Evolutionary conservation across 352 stramenopile species (phyloP).

Genomic region (Pythium insidiosum): DNA sequence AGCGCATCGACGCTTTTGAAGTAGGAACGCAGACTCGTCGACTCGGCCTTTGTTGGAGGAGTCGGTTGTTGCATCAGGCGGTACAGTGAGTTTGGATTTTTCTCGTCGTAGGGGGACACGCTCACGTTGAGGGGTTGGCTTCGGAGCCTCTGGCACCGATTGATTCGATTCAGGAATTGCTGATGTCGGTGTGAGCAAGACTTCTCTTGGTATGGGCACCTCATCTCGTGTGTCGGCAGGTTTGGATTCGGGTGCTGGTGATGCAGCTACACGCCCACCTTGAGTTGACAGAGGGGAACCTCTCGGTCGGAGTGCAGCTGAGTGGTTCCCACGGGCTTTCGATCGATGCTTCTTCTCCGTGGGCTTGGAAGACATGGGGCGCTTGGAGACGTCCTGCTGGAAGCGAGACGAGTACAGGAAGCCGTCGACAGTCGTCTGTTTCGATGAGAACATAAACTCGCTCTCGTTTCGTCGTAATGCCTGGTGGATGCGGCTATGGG

Average conservation of each 20-base stretch:
- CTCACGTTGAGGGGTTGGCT: too few relatives aligned
- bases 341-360: not conserved
- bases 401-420: constrained; percentile 53
- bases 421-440: constrained; percentile 32
- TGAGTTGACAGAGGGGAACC: too few relatives aligned
- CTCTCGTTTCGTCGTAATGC: constrained; percentile 39
- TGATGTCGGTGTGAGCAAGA: too few relatives aligned
- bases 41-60: too few relatives aligned
- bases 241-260: not conserved
- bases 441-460: constrained; percentile 48
- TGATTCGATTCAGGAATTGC: too few relatives aligned
- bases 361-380: constrained; percentile 13
- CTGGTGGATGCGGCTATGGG: constrained; percentile 54
- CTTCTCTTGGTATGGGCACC: too few relatives aligned
- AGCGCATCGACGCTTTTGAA: constrained; percentile 58
- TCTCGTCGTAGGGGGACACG: not conserved
- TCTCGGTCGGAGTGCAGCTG: too few relatives aligned
- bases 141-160: not conserved
- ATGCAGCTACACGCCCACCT: too few relatives aligned
- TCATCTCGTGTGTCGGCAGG: too few relatives aligned
- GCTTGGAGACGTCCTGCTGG: constrained; percentile 22
- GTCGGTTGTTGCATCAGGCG: too few relatives aligned
- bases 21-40: constrained; percentile 23
- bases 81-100: too few relatives aligned
- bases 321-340: not conserved